phyloP scores from a whole-genome alignment of 352 stramenopile species.

The Albugo candida region DNA sequence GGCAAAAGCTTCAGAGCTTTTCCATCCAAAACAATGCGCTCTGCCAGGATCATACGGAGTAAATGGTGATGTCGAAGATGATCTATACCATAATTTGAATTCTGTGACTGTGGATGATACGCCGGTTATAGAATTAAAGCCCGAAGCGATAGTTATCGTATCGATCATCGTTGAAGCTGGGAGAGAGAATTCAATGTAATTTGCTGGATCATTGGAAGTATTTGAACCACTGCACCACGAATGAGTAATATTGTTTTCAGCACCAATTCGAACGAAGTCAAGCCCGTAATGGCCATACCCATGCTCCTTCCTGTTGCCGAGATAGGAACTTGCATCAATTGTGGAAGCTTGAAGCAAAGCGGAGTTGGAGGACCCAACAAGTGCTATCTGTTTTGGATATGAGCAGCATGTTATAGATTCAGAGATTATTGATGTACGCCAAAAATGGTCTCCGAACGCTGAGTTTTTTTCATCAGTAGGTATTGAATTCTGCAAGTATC shows the following conservation, averaged over 20 bases:
- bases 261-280: slow-evolving; percentile 10
- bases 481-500: no score
- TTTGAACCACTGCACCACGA: slow-evolving; percentile 21
- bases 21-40: not conserved
- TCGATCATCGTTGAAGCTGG: slow-evolving; percentile 20
- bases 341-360: slow-evolving; percentile 3
- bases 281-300: slow-evolving; percentile 24
- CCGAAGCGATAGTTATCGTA: slow-evolving; percentile 11
- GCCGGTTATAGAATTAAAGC: slow-evolving; percentile 7
- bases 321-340: slow-evolving; percentile 13
- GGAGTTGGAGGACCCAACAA: not conserved
- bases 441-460: no score
- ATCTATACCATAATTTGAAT: slow-evolving; percentile 3
- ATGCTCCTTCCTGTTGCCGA: slow-evolving; percentile 15
- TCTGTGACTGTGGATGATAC: not conserved
- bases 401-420: slow-evolving; percentile 14
- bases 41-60: not conserved
- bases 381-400: not conserved
- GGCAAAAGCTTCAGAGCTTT: not conserved
- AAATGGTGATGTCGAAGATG: not conserved
- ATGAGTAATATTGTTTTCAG: not conserved
- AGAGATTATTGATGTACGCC: no score
- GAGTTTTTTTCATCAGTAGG: no score
- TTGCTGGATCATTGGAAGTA: slow-evolving; percentile 5
- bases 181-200: slow-evolving; percentile 25